These are phyloP conservation scores for Dittrichia graveolens DNA, from an alignment of 129 eudicot species.

Conservation along the genomic window DNA sequence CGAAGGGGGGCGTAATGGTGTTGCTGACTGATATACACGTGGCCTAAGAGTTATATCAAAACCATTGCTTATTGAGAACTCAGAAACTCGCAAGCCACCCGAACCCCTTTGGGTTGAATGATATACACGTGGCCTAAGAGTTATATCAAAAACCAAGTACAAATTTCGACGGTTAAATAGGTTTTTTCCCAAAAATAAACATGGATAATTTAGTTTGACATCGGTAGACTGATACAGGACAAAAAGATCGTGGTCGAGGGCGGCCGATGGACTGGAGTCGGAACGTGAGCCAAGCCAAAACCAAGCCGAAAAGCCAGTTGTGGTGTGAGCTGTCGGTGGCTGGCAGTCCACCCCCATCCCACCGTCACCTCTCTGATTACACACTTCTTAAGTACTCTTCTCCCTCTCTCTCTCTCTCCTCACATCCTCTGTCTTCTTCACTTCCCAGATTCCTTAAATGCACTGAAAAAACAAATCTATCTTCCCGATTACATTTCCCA, in stretches of 20 bases:
- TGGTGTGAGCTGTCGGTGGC: constrained; percentile 51
- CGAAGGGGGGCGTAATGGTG: too few relatives aligned
- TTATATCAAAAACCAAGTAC: too few relatives aligned
- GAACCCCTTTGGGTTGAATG: too few relatives aligned
- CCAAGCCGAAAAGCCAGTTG: constrained; percentile 25
- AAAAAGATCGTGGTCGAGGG: background rate
- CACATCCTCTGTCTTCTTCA: constrained; percentile 18
- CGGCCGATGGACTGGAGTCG: background rate
- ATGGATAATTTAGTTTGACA: background rate
- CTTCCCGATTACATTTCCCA: constrained; percentile 4
- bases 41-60: too few relatives aligned
- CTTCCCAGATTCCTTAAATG: constrained; percentile 27
- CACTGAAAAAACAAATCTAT: constrained; percentile 30
- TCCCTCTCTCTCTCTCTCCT: background rate
- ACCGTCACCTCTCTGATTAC: constrained; percentile 23
- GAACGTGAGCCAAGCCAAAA: constrained; percentile 41
- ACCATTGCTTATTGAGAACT: too few relatives aligned
- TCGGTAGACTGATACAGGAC: background rate
- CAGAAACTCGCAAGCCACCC: too few relatives aligned
- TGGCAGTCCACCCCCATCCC: constrained; percentile 33
- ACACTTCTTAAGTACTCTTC: constrained; percentile 35
- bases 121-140: too few relatives aligned
- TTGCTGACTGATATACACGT: too few relatives aligned
- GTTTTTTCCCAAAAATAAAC: too few relatives aligned
- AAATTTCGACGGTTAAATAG: too few relatives aligned